Conservation (phyloP, 345 rosid species). For the Brassica napus region Da-Ae NC_063434.1:24431001-24431500, state of each 20-base stretch:
- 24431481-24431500: conserved; percentile 79
- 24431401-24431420: conserved; percentile 58
- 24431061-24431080: conserved; percentile 83
- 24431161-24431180: conserved; percentile 62
- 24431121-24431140: conserved; percentile 77
- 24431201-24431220: conserved; percentile 77
- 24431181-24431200: conserved; percentile 54
- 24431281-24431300: conserved; percentile 74
- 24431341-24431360: conserved; percentile 84
- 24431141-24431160: conserved; percentile 76
- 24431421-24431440: conserved; percentile 74
- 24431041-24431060: conserved; percentile 62
- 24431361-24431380: conserved; percentile 78
- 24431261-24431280: conserved; percentile 69
- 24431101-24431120: conserved; percentile 56
- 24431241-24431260: conserved; percentile 64
- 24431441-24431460: conserved; percentile 75
- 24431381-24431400: conserved; percentile 57
- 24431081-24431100: conserved; percentile 79
- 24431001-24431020: conserved; percentile 42
- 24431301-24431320: conserved; percentile 72
- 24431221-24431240: conserved; percentile 83
- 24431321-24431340: conserved; percentile 54
- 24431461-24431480: conserved; percentile 48
- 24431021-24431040: conserved; percentile 45